A percentile compares a stretch with the other conserved stretches of the same genome.
phyloP scores from a whole-genome alignment of 2,329 filamentous ascomycete genomes.

The Fusarium dlaminii region DNA sequence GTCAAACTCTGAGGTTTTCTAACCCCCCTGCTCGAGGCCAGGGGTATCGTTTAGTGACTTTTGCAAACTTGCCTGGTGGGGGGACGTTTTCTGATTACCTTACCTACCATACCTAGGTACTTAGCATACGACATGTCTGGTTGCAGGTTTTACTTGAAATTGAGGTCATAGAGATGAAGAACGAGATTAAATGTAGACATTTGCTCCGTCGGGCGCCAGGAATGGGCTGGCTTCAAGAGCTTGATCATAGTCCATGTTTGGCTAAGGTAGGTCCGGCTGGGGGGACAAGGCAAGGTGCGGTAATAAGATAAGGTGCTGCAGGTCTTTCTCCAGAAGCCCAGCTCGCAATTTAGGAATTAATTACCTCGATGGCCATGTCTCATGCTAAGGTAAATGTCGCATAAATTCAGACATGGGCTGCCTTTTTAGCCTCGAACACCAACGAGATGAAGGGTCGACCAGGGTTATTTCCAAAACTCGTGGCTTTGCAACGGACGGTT shows the following conservation, averaged over 20 bases:
- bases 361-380: neutral
- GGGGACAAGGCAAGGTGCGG: slow-evolving; percentile 6
- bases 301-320: slow-evolving; percentile 23
- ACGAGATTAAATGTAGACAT: neutral
- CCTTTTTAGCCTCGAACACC: slow-evolving; percentile 33
- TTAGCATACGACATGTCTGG: slow-evolving; percentile 1
- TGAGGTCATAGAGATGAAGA: slow-evolving; percentile 19
- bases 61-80: slow-evolving; percentile 4
- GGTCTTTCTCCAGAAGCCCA: slow-evolving; percentile 1
- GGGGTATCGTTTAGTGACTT: neutral
- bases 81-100: neutral
- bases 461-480: slow-evolving; percentile 27
- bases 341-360: slow-evolving; percentile 1
- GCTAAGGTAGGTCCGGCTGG: neutral
- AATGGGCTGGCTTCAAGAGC: slow-evolving; percentile 20
- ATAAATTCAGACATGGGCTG: slow-evolving; percentile 20
- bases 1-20: neutral
- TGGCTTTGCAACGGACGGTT: slow-evolving; percentile 32
- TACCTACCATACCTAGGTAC: neutral
- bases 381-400: slow-evolving; percentile 18
- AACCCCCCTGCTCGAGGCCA: neutral
- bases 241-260: slow-evolving; percentile 14
- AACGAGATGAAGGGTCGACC: slow-evolving; percentile 37
- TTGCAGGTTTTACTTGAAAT: neutral
- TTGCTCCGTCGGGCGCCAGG: slow-evolving; percentile 17